These are phyloP conservation scores for Aspergillus tanneri DNA, from an alignment of 2,329 filamentous ascomycete genomes.

Conservation along the genomic window DNA sequence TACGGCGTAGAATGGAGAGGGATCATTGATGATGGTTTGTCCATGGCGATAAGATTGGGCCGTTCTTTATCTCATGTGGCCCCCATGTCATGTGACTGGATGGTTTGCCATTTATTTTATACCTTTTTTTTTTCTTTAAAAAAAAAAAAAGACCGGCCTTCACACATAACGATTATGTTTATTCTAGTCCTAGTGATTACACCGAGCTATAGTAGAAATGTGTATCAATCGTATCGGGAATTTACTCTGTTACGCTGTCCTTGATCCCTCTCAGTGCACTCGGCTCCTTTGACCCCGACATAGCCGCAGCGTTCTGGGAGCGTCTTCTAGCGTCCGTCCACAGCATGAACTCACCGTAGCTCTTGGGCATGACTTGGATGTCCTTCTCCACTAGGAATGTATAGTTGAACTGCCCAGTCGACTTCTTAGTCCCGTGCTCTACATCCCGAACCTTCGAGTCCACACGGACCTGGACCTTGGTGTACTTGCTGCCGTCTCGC, in stretches of 20 bases:
- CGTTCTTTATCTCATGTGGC: neutral
- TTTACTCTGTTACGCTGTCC: constrained; percentile 43
- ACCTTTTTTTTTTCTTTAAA: too few species aligned
- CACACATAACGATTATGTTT: too few species aligned
- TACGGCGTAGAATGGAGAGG: too few species aligned
- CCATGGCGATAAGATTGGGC: too few species aligned
- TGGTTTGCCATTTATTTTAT: too few species aligned
- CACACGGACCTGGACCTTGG: constrained; percentile 67
- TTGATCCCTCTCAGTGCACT: constrained; percentile 35
- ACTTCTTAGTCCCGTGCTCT: constrained; percentile 65
- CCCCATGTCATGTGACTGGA: constrained; percentile 15
- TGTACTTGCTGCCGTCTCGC: constrained; percentile 52
- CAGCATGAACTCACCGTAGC: constrained; percentile 64
- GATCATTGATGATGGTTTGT: too few species aligned
- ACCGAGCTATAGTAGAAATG: too few species aligned
- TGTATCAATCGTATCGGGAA: neutral
- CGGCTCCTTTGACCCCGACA: constrained; percentile 33
- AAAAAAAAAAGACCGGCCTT: too few species aligned
- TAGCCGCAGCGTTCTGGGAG: constrained; percentile 53
- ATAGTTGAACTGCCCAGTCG: constrained; percentile 74
- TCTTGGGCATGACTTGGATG: constrained; percentile 64
- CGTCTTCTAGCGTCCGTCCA: constrained; percentile 62
- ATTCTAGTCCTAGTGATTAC: too few species aligned
- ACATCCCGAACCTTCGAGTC: constrained; percentile 71
- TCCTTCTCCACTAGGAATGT: constrained; percentile 67